Percentiles rank a stretch among this genome's conserved stretches.
Evolutionary conservation across 352 stramenopile species (phyloP).

Genomic region (Globisporangium lucens): DNA sequence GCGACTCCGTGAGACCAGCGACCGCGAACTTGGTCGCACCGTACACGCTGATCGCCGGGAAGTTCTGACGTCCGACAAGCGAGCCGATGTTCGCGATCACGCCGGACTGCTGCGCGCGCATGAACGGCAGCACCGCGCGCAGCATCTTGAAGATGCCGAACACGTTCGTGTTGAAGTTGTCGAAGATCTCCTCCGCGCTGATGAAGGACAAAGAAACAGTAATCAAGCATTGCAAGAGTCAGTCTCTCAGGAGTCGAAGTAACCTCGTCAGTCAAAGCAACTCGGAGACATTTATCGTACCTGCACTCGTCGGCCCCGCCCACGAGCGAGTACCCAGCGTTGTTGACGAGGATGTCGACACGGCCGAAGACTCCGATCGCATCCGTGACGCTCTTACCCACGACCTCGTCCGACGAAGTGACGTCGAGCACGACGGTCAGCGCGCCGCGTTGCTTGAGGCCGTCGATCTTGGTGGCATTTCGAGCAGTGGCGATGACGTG

Average conservation of each 20-base stretch:
- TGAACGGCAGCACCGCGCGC: constrained; percentile 34
- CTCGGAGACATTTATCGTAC: neutral
- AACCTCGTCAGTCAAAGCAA: no score
- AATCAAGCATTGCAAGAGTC: no score
- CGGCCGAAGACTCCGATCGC: constrained; percentile 24
- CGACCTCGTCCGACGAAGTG: constrained; percentile 24
- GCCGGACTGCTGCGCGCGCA: constrained; percentile 31
- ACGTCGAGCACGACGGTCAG: constrained; percentile 32
- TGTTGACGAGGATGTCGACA: constrained; percentile 44
- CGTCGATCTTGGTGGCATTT: constrained; percentile 21
- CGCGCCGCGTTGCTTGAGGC: constrained; percentile 27
- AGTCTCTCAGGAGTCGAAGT: no score
- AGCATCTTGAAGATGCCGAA: constrained; percentile 36
- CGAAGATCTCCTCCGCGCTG: constrained; percentile 32
- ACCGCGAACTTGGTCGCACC: constrained; percentile 44
- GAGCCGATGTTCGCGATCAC: constrained; percentile 46
- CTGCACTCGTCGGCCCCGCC: constrained; percentile 16
- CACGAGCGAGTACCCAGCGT: constrained; percentile 32
- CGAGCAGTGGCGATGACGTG: constrained; percentile 37
- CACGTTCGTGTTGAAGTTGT: constrained; percentile 44
- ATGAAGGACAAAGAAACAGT: neutral
- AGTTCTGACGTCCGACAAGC: constrained; percentile 24
- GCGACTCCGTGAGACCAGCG: constrained; percentile 27
- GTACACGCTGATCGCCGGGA: constrained; percentile 34
- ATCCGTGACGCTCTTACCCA: constrained; percentile 19